phyloP scores from a whole-genome alignment of 1,284 basidiomycete species.

The Rhodofomes roseus region DNA sequence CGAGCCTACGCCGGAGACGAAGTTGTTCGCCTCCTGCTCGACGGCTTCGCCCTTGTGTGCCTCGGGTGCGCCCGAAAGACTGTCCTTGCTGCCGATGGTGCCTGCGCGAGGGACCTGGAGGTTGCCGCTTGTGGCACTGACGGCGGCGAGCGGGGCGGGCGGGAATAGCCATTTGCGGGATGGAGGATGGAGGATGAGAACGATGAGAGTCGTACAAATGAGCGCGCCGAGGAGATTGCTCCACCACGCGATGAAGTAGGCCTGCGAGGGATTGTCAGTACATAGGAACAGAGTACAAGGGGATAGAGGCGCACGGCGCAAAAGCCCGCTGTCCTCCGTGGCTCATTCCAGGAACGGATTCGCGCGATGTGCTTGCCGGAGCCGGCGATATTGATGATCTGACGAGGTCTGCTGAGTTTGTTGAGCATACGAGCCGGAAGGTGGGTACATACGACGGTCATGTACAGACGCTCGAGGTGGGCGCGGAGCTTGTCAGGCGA shows the following conservation, averaged over 20 bases:
- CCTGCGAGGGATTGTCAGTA: conserved; percentile 14
- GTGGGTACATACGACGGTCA: conserved; percentile 32
- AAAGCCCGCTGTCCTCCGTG: conserved; percentile 38
- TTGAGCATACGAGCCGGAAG: background rate
- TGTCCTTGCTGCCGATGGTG: conserved; percentile 24
- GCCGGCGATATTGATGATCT: conserved; percentile 39
- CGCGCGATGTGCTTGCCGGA: conserved; percentile 44
- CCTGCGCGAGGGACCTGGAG: conserved; percentile 27
- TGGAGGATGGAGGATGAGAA: conserved; percentile 42
- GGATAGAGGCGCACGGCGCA: conserved; percentile 26
- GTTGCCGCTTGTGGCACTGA: conserved; percentile 25
- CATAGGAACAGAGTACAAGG: no score
- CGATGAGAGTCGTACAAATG: conserved; percentile 33
- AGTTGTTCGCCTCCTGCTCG: conserved; percentile 39
- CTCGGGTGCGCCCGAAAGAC: conserved; percentile 32
- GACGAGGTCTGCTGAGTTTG: background rate
- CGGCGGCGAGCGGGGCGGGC: conserved; percentile 37
- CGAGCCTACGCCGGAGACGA: conserved; percentile 34
- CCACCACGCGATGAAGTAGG: conserved; percentile 42
- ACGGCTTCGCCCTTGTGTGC: conserved; percentile 39
- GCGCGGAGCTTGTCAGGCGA: conserved; percentile 44
- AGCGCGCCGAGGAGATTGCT: conserved; percentile 38
- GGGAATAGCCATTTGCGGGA: conserved; percentile 46
- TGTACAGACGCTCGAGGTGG: conserved; percentile 48
- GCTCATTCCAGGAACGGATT: conserved; percentile 49